Evolutionary conservation across 208 protist species (phyloP).

Genomic region (Trichomonas gallinae): DNA sequence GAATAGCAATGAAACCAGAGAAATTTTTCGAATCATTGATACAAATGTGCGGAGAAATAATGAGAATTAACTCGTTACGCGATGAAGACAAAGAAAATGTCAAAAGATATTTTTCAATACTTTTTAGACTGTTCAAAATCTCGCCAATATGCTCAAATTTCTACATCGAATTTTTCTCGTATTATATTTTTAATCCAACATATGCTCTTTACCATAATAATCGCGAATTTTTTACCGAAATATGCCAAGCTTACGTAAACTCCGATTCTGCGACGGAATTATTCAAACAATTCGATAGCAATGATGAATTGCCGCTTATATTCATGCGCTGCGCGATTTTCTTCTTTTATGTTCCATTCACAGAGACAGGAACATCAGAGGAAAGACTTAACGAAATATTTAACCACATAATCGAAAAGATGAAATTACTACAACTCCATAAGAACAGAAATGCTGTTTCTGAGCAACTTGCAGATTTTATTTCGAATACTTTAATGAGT

Average conservation of each 20-base stretch:
- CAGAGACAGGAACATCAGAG: background rate
- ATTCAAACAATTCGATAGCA: background rate
- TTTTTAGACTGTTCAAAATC: background rate
- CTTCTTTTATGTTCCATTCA: background rate
- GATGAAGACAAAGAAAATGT: background rate
- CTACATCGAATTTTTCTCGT: background rate
- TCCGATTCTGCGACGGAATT: background rate
- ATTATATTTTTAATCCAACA: background rate
- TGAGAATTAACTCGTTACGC: background rate
- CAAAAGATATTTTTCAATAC: background rate
- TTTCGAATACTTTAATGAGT: background rate
- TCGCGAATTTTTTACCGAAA: background rate
- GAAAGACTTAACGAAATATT: background rate
- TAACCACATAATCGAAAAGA: background rate
- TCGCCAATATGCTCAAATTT: background rate
- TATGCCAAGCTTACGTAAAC: background rate
- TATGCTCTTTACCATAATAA: background rate
- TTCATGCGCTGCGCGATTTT: background rate
- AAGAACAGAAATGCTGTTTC: background rate
- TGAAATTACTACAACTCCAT: background rate
- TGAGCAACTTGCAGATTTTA: background rate
- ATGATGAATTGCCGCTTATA: background rate
- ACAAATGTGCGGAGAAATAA: background rate
- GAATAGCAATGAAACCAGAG: background rate
- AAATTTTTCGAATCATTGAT: background rate